Evolutionary conservation across 2,329 filamentous ascomycete species (phyloP), one percentile per base, ranked within the genome.

Genomic region (Venturia oleaginea): DNA sequence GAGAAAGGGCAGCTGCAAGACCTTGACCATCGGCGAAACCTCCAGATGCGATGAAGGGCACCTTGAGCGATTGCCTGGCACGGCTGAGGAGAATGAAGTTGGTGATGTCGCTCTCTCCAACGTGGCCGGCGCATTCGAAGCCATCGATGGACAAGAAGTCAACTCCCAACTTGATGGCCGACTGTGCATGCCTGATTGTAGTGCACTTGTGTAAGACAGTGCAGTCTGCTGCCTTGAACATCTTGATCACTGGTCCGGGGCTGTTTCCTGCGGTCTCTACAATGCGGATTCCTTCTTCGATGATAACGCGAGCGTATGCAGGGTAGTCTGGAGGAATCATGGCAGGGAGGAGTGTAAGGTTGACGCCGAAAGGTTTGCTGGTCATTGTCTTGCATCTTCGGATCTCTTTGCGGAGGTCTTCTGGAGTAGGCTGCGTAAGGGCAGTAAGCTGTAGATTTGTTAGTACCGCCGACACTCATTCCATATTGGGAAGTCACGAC

Each of bases 81-180:
- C 89, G 83, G 75, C 86, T 89, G 62, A 97, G 84, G 24, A 99
- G 84, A 72, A 94, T 92, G 75, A 94, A 91, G 79, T 94, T 94
- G 66, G 90, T 92, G 70, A 94, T 92, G 76, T 94, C 91, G 66
- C 84, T 87, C 80, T 94, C 90, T 74, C 90, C 90, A 64, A 94
- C 90, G 79, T 94, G 90, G 69, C 86, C 94, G 54, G 92, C 94
- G 78, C 94, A 99, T 77, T 99, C 94, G 74, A 99, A 97, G 54
- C 94, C 94, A 74, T 99, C 94, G 70, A 99, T 97, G 69, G 88
- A 92, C 65, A 99, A 79, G 78, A 99, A 97, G 77, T 99, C 94
- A 4, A 97, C 94, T 68, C 94, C 94, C 46, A 97, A 86, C 78
- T 96, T 96, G 66, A 96, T 84, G 60, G 94, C 94, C 68, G 89